Evolutionary conservation across 192 early-diverging fungal species (phyloP).

Genomic region (Entomortierella chlamydospora): DNA sequence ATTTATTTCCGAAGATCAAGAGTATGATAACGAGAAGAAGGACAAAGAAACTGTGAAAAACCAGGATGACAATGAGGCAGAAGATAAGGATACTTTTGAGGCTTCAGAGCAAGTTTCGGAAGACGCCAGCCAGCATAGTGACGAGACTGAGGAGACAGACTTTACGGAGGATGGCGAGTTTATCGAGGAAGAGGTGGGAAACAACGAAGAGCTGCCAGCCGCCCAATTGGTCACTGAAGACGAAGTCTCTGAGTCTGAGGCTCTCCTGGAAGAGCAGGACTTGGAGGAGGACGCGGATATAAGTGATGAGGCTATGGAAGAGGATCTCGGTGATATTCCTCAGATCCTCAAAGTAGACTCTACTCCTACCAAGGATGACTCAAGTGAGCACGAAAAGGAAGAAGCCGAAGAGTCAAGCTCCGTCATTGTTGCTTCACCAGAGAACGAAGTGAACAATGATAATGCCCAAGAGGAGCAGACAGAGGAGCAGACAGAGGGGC

Average conservation of each 20-base stretch:
- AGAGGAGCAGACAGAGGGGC: no score
- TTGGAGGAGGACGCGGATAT: slow-evolving; percentile 29
- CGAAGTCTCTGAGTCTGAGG: slow-evolving; percentile 42
- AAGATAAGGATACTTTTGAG: background rate
- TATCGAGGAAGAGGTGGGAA: slow-evolving; percentile 2
- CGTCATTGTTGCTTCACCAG: background rate
- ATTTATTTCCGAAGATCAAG: background rate
- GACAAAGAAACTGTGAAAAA: background rate
- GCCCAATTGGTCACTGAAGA: slow-evolving; percentile 10
- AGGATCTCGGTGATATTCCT: slow-evolving; percentile 31
- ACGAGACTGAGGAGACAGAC: background rate
- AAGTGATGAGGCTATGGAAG: slow-evolving; percentile 19
- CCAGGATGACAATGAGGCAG: background rate
- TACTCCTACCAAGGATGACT: background rate
- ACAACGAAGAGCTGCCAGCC: background rate
- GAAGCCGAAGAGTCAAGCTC: background rate
- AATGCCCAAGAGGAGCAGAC: no score
- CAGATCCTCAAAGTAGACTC: background rate
- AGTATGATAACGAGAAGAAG: background rate
- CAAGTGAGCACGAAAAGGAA: background rate
- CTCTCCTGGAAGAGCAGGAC: slow-evolving; percentile 25
- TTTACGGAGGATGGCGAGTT: background rate
- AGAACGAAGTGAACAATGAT: background rate
- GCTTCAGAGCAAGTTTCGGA: background rate
- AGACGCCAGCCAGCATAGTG: background rate